These are phyloP conservation scores for Ophiostoma novo-ulmi DNA, from an alignment of 2,329 filamentous ascomycete species.

Conservation along the genomic window DNA sequence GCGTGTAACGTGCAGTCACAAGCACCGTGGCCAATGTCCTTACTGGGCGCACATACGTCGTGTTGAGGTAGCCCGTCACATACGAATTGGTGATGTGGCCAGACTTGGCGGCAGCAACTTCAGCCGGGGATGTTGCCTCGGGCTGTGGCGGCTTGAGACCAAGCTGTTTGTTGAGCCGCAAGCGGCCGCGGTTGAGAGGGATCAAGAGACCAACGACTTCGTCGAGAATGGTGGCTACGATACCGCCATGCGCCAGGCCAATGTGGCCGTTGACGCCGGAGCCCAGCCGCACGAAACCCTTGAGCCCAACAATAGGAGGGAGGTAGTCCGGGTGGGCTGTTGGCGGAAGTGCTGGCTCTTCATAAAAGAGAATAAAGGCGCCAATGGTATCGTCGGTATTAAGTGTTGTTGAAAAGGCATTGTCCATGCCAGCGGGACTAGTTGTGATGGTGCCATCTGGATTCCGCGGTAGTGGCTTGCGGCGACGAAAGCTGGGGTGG, in stretches of 20 bases:
- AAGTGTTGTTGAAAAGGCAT: constrained; percentile 45
- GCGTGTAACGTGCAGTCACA: constrained; percentile 41
- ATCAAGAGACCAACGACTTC: constrained; percentile 51
- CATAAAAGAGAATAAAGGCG: constrained; percentile 42
- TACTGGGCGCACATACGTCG: constrained; percentile 50
- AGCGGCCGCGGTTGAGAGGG: constrained; percentile 36
- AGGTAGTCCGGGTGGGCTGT: constrained; percentile 11
- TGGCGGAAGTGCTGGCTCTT: constrained; percentile 30
- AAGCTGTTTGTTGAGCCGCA: constrained; percentile 11
- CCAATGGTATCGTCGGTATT: constrained; percentile 46
- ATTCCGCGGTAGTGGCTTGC: constrained; percentile 32
- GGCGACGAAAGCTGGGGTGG: constrained; percentile 36
- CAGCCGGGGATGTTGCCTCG: background rate
- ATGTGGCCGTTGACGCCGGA: constrained; percentile 50
- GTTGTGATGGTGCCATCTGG: constrained; percentile 17
- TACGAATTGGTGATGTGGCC: constrained; percentile 25
- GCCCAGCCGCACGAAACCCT: constrained; percentile 41
- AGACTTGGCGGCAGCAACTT: constrained; percentile 24
- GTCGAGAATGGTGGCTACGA: constrained; percentile 54
- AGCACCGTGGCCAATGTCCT: constrained; percentile 46
- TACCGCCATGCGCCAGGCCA: constrained; percentile 52
- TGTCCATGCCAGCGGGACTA: constrained; percentile 19
- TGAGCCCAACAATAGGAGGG: constrained; percentile 31
- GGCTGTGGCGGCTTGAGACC: constrained; percentile 11
- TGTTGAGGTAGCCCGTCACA: constrained; percentile 52